A percentile compares a stretch with the other conserved stretches of the same genome.
Conservation (phyloP, 345 rosid species). For the Eucalyptus cloeziana region DNA sequence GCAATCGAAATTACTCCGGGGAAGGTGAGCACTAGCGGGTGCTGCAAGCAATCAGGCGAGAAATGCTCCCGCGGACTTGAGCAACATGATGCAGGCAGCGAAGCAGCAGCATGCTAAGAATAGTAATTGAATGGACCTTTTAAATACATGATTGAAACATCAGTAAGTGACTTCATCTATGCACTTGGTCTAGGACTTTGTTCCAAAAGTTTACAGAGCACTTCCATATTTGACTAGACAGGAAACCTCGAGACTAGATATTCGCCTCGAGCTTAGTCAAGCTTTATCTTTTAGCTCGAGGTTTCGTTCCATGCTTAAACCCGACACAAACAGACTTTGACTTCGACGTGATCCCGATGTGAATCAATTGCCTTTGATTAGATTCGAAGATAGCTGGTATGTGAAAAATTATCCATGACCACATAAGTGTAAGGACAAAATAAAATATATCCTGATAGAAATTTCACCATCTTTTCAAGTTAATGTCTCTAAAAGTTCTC, state of each 20-base stretch:
- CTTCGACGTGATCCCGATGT: too few species aligned
- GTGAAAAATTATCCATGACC: too few species aligned
- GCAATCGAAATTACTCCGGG: not conserved
- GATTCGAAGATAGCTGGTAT: too few species aligned
- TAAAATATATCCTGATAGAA: too few species aligned
- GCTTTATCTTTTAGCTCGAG: too few species aligned
- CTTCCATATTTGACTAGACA: not conserved
- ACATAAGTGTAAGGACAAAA: too few species aligned
- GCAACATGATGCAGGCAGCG: not conserved
- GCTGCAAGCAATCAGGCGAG: not conserved
- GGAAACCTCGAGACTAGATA: not conserved
- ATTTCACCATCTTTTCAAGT: too few species aligned
- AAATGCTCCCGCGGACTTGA: not conserved
- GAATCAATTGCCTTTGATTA: too few species aligned
- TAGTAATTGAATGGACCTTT: not conserved
- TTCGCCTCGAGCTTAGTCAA: too few species aligned
- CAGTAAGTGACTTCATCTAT: not conserved
- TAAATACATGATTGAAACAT: too few species aligned
- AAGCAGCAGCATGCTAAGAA: not conserved
- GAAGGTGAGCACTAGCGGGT: not conserved
- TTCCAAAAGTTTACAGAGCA: not conserved
- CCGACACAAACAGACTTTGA: not conserved
- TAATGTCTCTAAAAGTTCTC: not conserved
- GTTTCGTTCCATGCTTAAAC: too few species aligned
- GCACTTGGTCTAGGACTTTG: not conserved